Conservation (phyloP, 2,329 filamentous ascomycete species). For the Neonectria punicea region DNA sequence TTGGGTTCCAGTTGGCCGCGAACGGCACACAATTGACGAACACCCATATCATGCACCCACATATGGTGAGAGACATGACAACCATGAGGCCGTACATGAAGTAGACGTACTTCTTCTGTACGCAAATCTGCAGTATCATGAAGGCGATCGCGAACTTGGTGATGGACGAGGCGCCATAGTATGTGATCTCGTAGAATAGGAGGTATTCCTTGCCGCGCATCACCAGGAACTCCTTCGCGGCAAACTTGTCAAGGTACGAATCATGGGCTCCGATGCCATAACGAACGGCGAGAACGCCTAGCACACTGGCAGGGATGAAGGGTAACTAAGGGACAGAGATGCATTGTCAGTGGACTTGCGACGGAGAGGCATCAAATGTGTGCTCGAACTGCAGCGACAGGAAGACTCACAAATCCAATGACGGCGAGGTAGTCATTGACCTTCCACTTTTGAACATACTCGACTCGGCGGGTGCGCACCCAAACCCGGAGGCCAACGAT, state of each 20-base stretch:
- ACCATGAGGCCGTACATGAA: constrained; percentile 26
- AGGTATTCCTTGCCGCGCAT: constrained; percentile 30
- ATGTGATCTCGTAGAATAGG: constrained; percentile 24
- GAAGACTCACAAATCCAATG: constrained; percentile 25
- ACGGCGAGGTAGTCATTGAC: constrained; percentile 29
- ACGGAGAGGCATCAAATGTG: neutral
- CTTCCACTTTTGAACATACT: constrained; percentile 14
- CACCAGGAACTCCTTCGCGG: constrained; percentile 14
- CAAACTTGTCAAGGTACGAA: constrained; percentile 9
- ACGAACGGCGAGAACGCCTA: constrained; percentile 19
- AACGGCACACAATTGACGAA: constrained; percentile 28
- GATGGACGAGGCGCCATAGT: constrained; percentile 20
- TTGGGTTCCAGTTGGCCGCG: constrained; percentile 27
- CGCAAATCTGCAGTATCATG: constrained; percentile 29
- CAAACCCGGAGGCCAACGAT: constrained; percentile 13
- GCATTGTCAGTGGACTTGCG: neutral
- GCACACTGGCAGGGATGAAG: constrained; percentile 20
- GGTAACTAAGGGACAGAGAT: constrained; percentile 7
- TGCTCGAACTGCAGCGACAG: too few relatives aligned
- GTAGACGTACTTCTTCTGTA: constrained; percentile 24
- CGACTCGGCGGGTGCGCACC: constrained; percentile 10
- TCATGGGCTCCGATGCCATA: constrained; percentile 25
- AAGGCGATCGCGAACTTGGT: constrained; percentile 31
- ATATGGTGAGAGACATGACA: constrained; percentile 11
- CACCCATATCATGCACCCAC: constrained; percentile 19